Conservation (phyloP, 169 alveolate species). For the Babesia bovis region DNA sequence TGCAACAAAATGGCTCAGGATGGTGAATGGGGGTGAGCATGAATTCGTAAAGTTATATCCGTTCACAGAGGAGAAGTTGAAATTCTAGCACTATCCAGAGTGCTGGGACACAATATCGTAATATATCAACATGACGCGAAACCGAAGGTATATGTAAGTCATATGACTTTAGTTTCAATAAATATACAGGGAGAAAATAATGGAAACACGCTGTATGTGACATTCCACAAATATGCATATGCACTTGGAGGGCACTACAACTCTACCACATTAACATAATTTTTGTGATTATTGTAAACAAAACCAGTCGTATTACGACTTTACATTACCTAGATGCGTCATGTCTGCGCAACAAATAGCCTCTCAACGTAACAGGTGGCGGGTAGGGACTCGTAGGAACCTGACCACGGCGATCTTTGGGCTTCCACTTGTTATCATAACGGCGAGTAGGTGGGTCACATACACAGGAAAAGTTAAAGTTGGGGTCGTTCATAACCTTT, state of each 20-base stretch:
- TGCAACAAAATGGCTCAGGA: slow-evolving; percentile 47
- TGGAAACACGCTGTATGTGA: background rate
- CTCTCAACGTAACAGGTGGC: slow-evolving; percentile 76
- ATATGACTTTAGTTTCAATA: background rate
- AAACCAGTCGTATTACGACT: background rate
- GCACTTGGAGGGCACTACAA: slow-evolving; percentile 61
- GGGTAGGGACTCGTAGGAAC: slow-evolving; percentile 78
- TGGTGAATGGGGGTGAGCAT: slow-evolving; percentile 69
- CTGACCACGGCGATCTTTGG: slow-evolving; percentile 82
- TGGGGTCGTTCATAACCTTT: slow-evolving; percentile 80
- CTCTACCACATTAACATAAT: slow-evolving; percentile 30
- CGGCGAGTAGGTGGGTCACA: slow-evolving; percentile 84
- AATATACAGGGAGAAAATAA: no score
- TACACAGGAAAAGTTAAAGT: slow-evolving; percentile 77
- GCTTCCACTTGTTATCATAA: slow-evolving; percentile 86
- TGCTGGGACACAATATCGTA: slow-evolving; percentile 35
- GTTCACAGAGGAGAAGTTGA: slow-evolving; percentile 52
- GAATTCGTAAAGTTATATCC: background rate
- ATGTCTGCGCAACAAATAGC: slow-evolving; percentile 73
- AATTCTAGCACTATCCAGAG: slow-evolving; percentile 26
- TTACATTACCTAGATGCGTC: slow-evolving; percentile 3
- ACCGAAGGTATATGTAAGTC: slow-evolving; percentile 25
- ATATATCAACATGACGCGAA: slow-evolving; percentile 19
- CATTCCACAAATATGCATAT: slow-evolving; percentile 43
- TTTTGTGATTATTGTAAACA: background rate